Base-by-base conservation (phyloP, 2,329 filamentous ascomycete genomes). In the Ceratocystis alfenasii region DNA sequence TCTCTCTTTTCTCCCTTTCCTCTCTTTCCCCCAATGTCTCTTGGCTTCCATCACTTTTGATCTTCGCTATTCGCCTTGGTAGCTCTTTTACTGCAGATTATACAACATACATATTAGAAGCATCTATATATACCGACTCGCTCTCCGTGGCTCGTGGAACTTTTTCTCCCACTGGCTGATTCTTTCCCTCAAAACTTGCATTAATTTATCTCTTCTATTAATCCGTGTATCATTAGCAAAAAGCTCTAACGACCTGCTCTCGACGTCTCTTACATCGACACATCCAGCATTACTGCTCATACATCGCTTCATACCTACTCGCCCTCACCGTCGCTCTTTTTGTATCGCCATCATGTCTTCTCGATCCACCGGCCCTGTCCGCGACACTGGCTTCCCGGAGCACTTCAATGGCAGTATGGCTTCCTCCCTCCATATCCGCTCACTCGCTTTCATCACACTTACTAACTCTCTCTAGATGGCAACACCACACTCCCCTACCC, bases 401-500 rank as follows among this genome's bases (percentile, higher is more conserved):
- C 75, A 78, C 0, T 80, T 82, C 57, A 77, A 77, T 65, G 76
- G 74, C 65, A 71, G 80, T 81, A 70, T 71, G 78, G 63, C 46
- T 53, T 48, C 46, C 30, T 12, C 44, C n/a, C 3, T n/a, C 8
- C 36, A 33, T 28, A 22, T 25, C 48, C 20, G 8, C 20, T 8
- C 25, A 10, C 17, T 30, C 36, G 7, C 25, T 12, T 48, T 30
- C 30, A 10, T n/a, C 33, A 33, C 15, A 41, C 28, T 5, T 10
- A 61, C 45, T 57, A 41, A 50, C 62, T 22, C 62, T 15, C 15
- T 20, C 36, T 68, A 80, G 80, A 73, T 59, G 77, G 79, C 68
- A 87, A 85, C 70, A 87, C 84, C 15, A 84, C 83, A 1, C 76
- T 83, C 17, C 82, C 81, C 22, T 83, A 87, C 68, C 84, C 84